phyloP scores from a whole-genome alignment of 208 protist genomes.

The Trichomonas gallinae region DNA sequence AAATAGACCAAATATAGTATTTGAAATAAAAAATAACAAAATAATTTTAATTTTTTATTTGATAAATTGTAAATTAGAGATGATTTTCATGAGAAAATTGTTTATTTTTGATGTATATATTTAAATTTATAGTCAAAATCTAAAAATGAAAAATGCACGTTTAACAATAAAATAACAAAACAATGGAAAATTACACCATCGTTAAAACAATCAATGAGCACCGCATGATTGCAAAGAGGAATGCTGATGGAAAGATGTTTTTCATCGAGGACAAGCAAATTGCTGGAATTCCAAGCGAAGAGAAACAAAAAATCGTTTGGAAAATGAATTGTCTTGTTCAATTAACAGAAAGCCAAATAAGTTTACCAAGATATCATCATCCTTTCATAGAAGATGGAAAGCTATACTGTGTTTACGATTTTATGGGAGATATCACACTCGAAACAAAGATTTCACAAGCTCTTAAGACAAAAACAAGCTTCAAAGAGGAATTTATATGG shows the following conservation, averaged over 20 bases:
- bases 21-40: no score
- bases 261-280: not conserved
- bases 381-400: not conserved
- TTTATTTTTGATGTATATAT: no score
- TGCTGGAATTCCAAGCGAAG: not conserved
- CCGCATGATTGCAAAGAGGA: not conserved
- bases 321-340: not conserved
- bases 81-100: no score
- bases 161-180: not conserved
- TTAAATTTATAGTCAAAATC: no score
- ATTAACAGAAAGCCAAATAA: not conserved
- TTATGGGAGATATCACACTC: not conserved
- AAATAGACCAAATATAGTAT: no score
- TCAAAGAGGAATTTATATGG: not conserved
- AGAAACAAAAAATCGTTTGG: not conserved
- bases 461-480: not conserved
- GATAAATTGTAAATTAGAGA: no score
- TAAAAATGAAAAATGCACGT: not conserved
- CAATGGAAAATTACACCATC: not conserved
- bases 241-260: not conserved
- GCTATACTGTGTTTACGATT: not conserved
- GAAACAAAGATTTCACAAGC: not conserved
- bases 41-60: no score
- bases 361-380: not conserved
- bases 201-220: not conserved